A percentile compares a stretch with the other conserved stretches of the same genome.
phyloP scores from a whole-genome alignment of 2,329 filamentous ascomycete genomes.

The Colletotrichum melonis region DNA sequence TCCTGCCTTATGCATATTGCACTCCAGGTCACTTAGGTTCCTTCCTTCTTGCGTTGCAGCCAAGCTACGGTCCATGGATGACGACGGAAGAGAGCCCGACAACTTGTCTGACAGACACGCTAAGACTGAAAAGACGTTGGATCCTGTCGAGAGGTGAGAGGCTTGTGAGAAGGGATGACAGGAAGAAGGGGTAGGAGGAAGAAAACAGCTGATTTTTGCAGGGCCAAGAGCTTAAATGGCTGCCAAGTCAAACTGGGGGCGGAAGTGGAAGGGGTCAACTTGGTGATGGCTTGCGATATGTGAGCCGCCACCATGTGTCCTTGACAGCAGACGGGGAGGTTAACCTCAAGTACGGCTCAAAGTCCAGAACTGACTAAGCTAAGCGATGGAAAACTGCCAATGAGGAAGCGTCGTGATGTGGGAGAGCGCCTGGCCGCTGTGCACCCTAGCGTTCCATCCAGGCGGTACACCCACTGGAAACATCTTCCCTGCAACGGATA shows the following conservation, averaged over 20 bases:
- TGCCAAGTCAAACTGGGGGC: constrained; percentile 32
- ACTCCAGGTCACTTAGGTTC: too few species aligned
- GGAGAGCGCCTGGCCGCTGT: constrained; percentile 2
- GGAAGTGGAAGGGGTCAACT: neutral
- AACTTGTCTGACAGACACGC: neutral
- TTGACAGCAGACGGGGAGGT: neutral
- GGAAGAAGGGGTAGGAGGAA: neutral
- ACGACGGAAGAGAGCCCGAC: neutral
- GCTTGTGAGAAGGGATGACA: constrained; percentile 16
- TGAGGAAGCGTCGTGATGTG: constrained; percentile 2
- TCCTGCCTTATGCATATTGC: neutral
- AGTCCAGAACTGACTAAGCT: constrained; percentile 1
- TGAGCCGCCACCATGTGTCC: neutral
- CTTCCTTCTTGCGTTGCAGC: neutral
- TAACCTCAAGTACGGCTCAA: neutral
- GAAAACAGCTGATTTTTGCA: constrained; percentile 36
- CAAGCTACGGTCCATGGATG: neutral
- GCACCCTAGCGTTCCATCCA: constrained; percentile 15
- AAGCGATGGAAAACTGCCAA: neutral
- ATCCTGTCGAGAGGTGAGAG: constrained; percentile 1
- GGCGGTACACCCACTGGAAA: constrained; percentile 14
- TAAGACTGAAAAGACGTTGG: neutral
- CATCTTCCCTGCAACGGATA: constrained; percentile 5
- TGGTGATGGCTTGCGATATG: neutral
- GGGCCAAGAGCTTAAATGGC: constrained; percentile 29